Evolutionary conservation across 108 stramenopile genomes (phyloP).

Genomic region (Cyclostephanos tholiformis): DNA sequence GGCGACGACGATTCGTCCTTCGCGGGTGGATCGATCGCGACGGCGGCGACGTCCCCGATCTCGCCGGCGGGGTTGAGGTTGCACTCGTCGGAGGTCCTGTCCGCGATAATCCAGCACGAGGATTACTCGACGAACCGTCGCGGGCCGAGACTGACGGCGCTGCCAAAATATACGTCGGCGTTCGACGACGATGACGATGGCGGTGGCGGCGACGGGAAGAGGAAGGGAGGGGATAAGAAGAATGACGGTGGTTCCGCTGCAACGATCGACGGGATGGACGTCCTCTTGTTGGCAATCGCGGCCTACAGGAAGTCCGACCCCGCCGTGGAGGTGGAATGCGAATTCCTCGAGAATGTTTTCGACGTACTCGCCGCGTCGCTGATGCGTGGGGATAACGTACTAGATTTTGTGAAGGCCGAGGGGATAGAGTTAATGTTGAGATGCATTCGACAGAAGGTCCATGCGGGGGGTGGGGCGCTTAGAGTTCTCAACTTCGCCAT

Average conservation of each 20-base stretch:
- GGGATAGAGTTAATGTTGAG: constrained; percentile 75
- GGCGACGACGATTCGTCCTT: background rate
- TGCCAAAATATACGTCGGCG: constrained; percentile 22
- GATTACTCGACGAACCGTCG: constrained; percentile 47
- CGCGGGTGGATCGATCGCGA: background rate
- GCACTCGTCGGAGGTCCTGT: constrained; percentile 58
- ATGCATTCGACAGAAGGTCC: constrained; percentile 75
- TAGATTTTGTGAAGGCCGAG: constrained; percentile 67
- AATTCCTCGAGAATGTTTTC: constrained; percentile 74
- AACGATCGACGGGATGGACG: constrained; percentile 69
- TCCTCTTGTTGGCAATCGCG: constrained; percentile 62
- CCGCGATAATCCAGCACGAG: constrained; percentile 66
- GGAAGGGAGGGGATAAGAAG: background rate
- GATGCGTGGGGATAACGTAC: constrained; percentile 57
- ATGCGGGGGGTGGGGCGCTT: constrained; percentile 66
- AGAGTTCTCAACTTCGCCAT: constrained; percentile 71
- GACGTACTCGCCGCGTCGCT: constrained; percentile 58
- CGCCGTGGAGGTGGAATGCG: constrained; percentile 62
- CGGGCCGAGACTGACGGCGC: constrained; percentile 24
- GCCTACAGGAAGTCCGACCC: constrained; percentile 70
- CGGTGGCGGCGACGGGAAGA: constrained; percentile 1
- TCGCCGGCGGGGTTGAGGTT: constrained; percentile 35
- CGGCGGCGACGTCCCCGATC: constrained; percentile 8
- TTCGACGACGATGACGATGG: constrained; percentile 40
- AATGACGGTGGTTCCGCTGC: background rate